Evolutionary conservation across 2,329 filamentous ascomycete species (phyloP), one percentile per base, ranked within the genome.

Genomic region (Truncatella angustata): DNA sequence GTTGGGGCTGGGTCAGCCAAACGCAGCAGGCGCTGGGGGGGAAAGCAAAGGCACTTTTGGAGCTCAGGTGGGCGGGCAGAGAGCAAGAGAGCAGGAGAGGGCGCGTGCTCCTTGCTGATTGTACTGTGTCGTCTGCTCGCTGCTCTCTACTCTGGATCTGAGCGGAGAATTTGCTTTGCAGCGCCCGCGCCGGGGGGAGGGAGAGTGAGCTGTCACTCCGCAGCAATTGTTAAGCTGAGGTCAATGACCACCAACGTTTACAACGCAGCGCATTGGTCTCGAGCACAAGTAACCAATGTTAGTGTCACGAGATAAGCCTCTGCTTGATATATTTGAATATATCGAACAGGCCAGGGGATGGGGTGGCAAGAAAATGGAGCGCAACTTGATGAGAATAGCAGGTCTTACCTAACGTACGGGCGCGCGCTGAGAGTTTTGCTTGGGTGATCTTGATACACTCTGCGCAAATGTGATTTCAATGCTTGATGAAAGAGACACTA

Each of bases 261-360:
- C 49, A 45, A 21, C 49, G 35, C 37, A 28, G 40, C 55, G 55
- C 53, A 48, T 47, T 55, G 54, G 58, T 57, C 57, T 54, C 53
- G 54, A 20, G 54, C 20, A 54, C 50, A 40, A 54, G 34, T 37
- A 49, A 37, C 34, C 44, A 35, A 55, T 51, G 56, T 56, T 53
- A 58, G 59, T 58, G 58, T 59, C 60, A 63, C 60, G 60, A 62
- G 60, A 58, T 52, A 54, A 59, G 55, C 58, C 57, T 55, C 51
- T 59, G 56, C 54, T 60, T 44, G 51, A 54, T 56, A 61, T 56
- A 56, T 61, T 54, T 59, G 44, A 51, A 36, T 51, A 56, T 51
- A 51, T 51, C 54, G 51, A 50, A 39, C 50, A 47, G 55, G 47
- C 45, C 49, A 51, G 52, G 52, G 52, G 50, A 51, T 34, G 45